Percentiles rank a stretch among this genome's conserved stretches.
phyloP scores from a whole-genome alignment of 257 asterid genomes.

The Jasminum sambac region DNA sequence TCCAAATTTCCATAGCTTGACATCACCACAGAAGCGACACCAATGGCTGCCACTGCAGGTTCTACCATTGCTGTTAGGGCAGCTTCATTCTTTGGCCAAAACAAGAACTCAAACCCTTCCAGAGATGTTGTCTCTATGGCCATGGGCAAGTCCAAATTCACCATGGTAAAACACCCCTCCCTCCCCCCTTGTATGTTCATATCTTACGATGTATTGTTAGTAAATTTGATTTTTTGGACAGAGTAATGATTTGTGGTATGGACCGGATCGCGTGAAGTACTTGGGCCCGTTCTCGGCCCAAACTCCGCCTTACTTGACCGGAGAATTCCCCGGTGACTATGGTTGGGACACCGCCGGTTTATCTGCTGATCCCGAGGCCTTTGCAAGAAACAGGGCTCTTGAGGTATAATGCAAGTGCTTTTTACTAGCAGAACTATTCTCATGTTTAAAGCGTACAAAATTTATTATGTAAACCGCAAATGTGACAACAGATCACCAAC shows the following conservation, averaged over 20 bases:
- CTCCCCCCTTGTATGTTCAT: neutral
- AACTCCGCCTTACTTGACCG: slow-evolving; percentile 31
- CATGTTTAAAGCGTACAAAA: too few relatives aligned
- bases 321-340: slow-evolving; percentile 35
- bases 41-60: slow-evolving; percentile 45
- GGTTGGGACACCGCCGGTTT: slow-evolving; percentile 39
- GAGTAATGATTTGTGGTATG: slow-evolving; percentile 81
- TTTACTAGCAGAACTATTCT: too few relatives aligned
- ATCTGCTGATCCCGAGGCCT: slow-evolving; percentile 35
- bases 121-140: slow-evolving; percentile 46
- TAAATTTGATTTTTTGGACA: slow-evolving; percentile 21
- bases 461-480: too few relatives aligned
- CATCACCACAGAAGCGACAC: slow-evolving; percentile 27
- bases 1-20: neutral
- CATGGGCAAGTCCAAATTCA: slow-evolving; percentile 39
- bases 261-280: slow-evolving; percentile 40
- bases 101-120: slow-evolving; percentile 43
- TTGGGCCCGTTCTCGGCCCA: slow-evolving; percentile 35
- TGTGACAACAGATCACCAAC: too few relatives aligned
- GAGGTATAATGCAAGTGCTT: slow-evolving; percentile 18
- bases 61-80: slow-evolving; percentile 46
- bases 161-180: slow-evolving; percentile 36
- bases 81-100: slow-evolving; percentile 56
- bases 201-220: neutral
- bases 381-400: slow-evolving; percentile 33